These are phyloP conservation scores for Gleditsia sinensis DNA, from an alignment of 306 rosid genomes.

Conservation along the genomic window DNA sequence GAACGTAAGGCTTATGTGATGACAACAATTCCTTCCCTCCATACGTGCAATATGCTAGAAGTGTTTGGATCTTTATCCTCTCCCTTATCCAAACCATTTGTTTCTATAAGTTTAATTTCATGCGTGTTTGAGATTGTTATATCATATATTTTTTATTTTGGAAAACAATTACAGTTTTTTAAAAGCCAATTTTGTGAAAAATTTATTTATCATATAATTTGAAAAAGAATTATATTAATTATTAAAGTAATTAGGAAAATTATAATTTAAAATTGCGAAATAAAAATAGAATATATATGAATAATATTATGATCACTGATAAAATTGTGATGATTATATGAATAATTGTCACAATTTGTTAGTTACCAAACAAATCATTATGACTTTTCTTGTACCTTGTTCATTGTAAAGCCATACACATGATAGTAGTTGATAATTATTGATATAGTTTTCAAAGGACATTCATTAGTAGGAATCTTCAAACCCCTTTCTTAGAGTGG, in stretches of 20 bases:
- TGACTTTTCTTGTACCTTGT: neutral
- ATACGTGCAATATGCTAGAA: neutral
- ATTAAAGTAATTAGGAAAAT: too few relatives aligned
- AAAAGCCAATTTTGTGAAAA: too few relatives aligned
- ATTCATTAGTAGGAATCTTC: neutral
- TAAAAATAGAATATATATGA: too few relatives aligned
- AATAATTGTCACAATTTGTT: too few relatives aligned
- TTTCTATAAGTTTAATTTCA: neutral
- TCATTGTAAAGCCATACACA: neutral
- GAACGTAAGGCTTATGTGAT: constrained; percentile 52
- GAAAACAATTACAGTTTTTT: too few relatives aligned
- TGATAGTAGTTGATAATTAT: neutral
- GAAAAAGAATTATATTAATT: too few relatives aligned
- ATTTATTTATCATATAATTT: too few relatives aligned
- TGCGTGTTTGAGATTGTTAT: neutral
- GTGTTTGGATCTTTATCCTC: neutral
- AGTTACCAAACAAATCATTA: too few relatives aligned
- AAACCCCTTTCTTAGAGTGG: neutral
- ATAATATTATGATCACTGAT: too few relatives aligned
- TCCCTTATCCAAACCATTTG: neutral
- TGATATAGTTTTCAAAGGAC: neutral
- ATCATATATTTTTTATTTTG: too few relatives aligned
- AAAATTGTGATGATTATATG: too few relatives aligned
- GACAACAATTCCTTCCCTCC: neutral
- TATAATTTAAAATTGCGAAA: neutral